Base-by-base conservation (phyloP, 306 rosid genomes). In the Luffa acutangula region DNA sequence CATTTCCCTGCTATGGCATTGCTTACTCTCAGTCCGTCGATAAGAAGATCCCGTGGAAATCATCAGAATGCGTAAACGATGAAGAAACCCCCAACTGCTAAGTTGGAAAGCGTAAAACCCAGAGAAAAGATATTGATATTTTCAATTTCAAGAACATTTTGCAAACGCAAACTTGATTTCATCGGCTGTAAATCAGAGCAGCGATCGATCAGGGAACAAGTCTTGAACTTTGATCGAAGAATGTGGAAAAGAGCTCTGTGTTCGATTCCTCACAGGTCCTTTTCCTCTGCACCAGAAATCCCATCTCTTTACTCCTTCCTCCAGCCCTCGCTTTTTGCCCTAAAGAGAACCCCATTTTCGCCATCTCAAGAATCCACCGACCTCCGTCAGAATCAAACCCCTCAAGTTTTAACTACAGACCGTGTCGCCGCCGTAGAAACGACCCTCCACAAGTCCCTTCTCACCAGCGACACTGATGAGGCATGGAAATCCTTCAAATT, bases 401-500 rank as follows among this genome's bases (percentile, higher is more conserved):
- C 90, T 18, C 56, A 81, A 31, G 69, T 88, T 60, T 86, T 95
- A 14, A 73, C 86, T 60, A 72, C 78, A 17, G 85, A 87, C 17
- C 86, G 84, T 39, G 21, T 87, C 43, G 15, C 89, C 64, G 33
- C 82, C 51, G 79, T 93, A 3, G 86, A 95, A 82, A 82, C 87
- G 34, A 80, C 85, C n/a, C 97, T 95, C 41, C 92, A 88, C 43
- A 89, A 93, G 17, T 91, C 97, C 72, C 83, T 95, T 1, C 36
- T 90, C 52, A 78, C 88, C 62, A 60, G 76, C 58, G 67, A 88
- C 84, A 93, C 92, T 0, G 96, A 91, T 60, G 93, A 91, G 80
- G 96, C 97, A 1, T 95, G 99, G 97, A 93, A 87, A 79, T 89
- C 94, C 73, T 95, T 95, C 89, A 95, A 91, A 85, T 36, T 87